Conservation (phyloP, 2,329 filamentous ascomycete species). For the Fusarium transvaalense region DNA sequence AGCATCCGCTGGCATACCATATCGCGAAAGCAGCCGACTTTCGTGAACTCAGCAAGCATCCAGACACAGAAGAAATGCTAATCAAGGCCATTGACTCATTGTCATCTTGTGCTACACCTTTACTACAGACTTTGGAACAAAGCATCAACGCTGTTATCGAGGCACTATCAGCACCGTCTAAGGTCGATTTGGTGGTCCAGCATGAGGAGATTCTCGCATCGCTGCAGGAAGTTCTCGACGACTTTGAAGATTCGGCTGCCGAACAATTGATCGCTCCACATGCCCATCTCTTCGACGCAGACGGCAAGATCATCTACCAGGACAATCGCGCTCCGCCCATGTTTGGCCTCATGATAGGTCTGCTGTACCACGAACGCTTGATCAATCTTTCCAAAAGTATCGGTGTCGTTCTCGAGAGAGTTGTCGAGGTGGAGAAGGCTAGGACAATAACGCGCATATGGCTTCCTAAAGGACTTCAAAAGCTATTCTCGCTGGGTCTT, state of each 20-base stretch:
- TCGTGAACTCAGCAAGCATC: slow-evolving; percentile 5
- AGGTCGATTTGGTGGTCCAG: not conserved
- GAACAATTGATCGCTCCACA: slow-evolving; percentile 10
- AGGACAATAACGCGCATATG: slow-evolving; percentile 7
- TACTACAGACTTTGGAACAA: not conserved
- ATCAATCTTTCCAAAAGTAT: slow-evolving; percentile 17
- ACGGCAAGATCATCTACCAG: slow-evolving; percentile 10
- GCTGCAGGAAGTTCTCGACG: slow-evolving; percentile 12
- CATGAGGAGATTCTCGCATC: not conserved
- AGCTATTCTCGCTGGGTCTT: not conserved
- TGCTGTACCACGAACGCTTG: slow-evolving; percentile 11
- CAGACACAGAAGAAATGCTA: slow-evolving; percentile 19
- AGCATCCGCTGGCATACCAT: slow-evolving; percentile 14
- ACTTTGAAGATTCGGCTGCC: slow-evolving; percentile 13
- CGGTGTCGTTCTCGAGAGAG: not conserved
- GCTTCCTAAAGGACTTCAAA: slow-evolving; percentile 12
- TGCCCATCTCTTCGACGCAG: slow-evolving; percentile 10
- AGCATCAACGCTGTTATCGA: slow-evolving; percentile 1
- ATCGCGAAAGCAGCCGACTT: slow-evolving; percentile 20
- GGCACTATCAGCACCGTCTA: not conserved
- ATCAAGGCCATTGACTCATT: slow-evolving; percentile 2
- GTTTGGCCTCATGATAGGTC: slow-evolving; percentile 13
- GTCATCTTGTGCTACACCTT: not conserved
- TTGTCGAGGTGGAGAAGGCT: slow-evolving; percentile 1
- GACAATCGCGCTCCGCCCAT: slow-evolving; percentile 11